These are phyloP conservation scores for Populus pruinosa DNA, from an alignment of 345 rosid species.

Conservation along the genomic window DNA sequence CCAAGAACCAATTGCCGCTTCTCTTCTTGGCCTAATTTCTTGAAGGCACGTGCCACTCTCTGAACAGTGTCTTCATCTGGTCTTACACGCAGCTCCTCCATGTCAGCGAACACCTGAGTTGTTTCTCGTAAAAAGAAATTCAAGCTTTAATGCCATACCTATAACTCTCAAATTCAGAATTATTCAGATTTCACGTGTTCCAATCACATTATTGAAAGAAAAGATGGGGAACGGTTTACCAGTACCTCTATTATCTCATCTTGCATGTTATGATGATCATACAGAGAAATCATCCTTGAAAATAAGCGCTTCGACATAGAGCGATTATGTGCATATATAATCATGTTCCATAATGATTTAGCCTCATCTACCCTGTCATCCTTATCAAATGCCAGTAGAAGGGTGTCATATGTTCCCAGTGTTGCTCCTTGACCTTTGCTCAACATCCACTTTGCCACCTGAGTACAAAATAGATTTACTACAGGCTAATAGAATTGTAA, in stretches of 20 bases:
- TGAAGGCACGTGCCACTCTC: slow-evolving; percentile 63
- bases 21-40: slow-evolving; percentile 57
- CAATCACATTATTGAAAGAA: too few species aligned
- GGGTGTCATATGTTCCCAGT: slow-evolving; percentile 77
- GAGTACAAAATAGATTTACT: slow-evolving; percentile 3
- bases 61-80: slow-evolving; percentile 73
- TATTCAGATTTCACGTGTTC: too few species aligned
- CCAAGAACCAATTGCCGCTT: slow-evolving; percentile 52
- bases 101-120: slow-evolving; percentile 86
- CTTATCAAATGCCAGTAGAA: slow-evolving; percentile 81
- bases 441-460: slow-evolving; percentile 97
- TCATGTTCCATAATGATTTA: slow-evolving; percentile 80
- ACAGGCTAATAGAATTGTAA: slow-evolving; percentile 4
- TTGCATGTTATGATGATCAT: slow-evolving; percentile 68
- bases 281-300: slow-evolving; percentile 79
- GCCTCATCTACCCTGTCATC: slow-evolving; percentile 73
- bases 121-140: slow-evolving; percentile 5
- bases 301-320: slow-evolving; percentile 81
- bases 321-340: slow-evolving; percentile 59
- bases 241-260: slow-evolving; percentile 70
- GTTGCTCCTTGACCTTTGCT: slow-evolving; percentile 93
- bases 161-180: not conserved
- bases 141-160: not conserved
- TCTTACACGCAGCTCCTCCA: slow-evolving; percentile 81
- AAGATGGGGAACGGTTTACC: too few species aligned